Percentiles rank a stretch among this genome's conserved stretches.
Evolutionary conservation across 2,329 filamentous ascomycete genomes (phyloP).

Genomic region (Microcyclospora pomicola): DNA sequence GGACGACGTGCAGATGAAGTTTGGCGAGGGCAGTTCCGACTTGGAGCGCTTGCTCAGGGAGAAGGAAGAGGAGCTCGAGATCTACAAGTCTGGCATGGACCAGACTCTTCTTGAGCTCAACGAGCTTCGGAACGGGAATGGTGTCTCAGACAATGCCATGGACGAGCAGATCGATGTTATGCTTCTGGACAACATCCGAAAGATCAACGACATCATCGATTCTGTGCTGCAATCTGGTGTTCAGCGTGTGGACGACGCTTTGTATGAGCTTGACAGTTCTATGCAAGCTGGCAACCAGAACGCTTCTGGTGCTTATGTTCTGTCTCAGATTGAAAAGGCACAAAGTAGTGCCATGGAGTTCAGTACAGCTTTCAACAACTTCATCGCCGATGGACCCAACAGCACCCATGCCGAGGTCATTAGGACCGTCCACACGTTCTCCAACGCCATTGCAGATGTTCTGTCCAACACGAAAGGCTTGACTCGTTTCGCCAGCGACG

Average conservation of each 20-base stretch:
- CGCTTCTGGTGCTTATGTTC: slow-evolving; percentile 81
- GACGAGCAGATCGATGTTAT: slow-evolving; percentile 87
- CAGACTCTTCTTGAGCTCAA: slow-evolving; percentile 87
- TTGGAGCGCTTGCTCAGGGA: slow-evolving; percentile 75
- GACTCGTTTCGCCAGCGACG: slow-evolving; percentile 80
- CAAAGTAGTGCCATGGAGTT: slow-evolving; percentile 92
- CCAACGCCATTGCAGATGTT: slow-evolving; percentile 82
- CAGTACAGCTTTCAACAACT: slow-evolving; percentile 95
- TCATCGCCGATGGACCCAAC: slow-evolving; percentile 90
- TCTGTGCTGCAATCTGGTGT: slow-evolving; percentile 89
- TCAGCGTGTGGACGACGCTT: slow-evolving; percentile 82
- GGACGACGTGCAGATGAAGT: slow-evolving; percentile 66
- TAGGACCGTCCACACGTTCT: slow-evolving; percentile 78
- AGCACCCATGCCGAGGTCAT: slow-evolving; percentile 83
- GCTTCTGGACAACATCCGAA: slow-evolving; percentile 71
- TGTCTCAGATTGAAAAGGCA: slow-evolving; percentile 95
- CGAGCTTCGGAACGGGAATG: slow-evolving; percentile 52
- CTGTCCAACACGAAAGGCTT: slow-evolving; percentile 94
- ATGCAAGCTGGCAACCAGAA: slow-evolving; percentile 99
- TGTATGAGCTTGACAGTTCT: slow-evolving; percentile 92
- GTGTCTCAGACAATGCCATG: slow-evolving; percentile 61
- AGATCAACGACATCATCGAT: slow-evolving; percentile 96
- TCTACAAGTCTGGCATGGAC: slow-evolving; percentile 97
- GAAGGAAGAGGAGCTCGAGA: slow-evolving; percentile 94
- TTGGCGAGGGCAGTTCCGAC: slow-evolving; percentile 69